Conservation (phyloP, 2,329 filamentous ascomycete species). For the Lasiodiplodia sp. region DNA sequence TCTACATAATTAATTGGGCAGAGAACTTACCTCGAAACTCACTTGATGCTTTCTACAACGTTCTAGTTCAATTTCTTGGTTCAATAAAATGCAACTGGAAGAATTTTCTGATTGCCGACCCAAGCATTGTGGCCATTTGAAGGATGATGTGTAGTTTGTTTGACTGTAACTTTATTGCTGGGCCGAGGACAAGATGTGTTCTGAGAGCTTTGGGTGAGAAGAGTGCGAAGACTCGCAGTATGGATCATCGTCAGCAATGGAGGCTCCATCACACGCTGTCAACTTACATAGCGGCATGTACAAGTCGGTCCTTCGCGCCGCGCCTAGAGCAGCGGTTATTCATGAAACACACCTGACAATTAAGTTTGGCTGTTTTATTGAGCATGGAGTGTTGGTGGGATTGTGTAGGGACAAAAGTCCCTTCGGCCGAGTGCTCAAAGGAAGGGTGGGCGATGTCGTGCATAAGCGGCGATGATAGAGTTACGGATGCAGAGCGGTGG, state of each 20-base stretch:
- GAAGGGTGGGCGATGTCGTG: background rate
- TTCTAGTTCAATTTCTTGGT: no score
- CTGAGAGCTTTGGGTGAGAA: background rate
- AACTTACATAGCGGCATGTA: background rate
- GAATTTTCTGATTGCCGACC: background rate
- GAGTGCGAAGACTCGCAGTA: background rate
- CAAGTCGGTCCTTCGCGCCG: background rate
- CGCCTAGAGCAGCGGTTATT: background rate
- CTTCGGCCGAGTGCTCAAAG: background rate
- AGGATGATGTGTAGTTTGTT: background rate
- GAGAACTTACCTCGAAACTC: no score
- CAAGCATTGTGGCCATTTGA: background rate
- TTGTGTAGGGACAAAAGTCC: background rate
- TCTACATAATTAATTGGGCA: no score
- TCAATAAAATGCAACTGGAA: background rate
- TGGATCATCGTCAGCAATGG: background rate
- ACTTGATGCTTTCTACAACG: no score
- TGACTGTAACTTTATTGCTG: background rate
- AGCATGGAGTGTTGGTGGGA: background rate
- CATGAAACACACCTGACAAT: background rate
- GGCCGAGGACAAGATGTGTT: background rate
- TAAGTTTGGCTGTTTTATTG: background rate
- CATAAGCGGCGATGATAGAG: background rate
- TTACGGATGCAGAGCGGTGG: no score
- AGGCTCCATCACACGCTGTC: background rate